Base-by-base conservation (phyloP, 2,329 filamentous ascomycete species). In the Talaromyces piceae region DNA sequence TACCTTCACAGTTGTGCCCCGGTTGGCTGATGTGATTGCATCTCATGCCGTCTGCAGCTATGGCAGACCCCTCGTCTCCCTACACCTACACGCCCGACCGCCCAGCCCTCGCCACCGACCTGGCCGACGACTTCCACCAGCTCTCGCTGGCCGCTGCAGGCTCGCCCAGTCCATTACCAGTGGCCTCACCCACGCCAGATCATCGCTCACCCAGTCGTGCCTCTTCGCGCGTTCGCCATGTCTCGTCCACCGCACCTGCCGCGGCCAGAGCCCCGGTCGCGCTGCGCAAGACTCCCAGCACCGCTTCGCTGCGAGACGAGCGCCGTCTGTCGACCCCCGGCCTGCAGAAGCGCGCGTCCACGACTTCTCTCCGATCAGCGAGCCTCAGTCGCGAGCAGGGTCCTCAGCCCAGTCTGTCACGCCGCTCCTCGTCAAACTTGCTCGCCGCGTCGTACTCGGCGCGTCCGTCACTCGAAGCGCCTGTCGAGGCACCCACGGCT, bases 401-500 rank as follows among this genome's bases (percentile, higher is more conserved):
- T 16, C 63, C 67, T 7, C 59, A 57, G 20, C 57, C 62, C 18
- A 63, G 59, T 33, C 55, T 65, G 33, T 68, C 67, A 41, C 65
- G 67, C 52, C 66, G 62, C 49, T 64, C 65, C 3, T 68, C 68
- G 16, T 57, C 61, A 11, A 66, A 64, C 20, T 49, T 56, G 16
- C 52, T 58, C 58, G 39, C 56, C 55, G 46, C 60, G 56, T 67
- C 67, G 60, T 57, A 59, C 43, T 47, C 61, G 13, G 59, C 59
- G 22, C 66, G 61, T 45, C 54, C 63, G 5, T 56, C 61, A 7
- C 51, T 58, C 33, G 46, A 56, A 9, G 50, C 58, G 7, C 50
- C 56, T 26, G 46, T 57, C n/a, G 64, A 68, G 45, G 9, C 63
- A 33, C 52, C 52, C 5, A 81, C 79, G 9, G 75, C 80, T 23